Evolutionary conservation across 352 stramenopile genomes (phyloP), one percentile per base, ranked within the genome.

Genomic region (Plasmopara muralis): DNA sequence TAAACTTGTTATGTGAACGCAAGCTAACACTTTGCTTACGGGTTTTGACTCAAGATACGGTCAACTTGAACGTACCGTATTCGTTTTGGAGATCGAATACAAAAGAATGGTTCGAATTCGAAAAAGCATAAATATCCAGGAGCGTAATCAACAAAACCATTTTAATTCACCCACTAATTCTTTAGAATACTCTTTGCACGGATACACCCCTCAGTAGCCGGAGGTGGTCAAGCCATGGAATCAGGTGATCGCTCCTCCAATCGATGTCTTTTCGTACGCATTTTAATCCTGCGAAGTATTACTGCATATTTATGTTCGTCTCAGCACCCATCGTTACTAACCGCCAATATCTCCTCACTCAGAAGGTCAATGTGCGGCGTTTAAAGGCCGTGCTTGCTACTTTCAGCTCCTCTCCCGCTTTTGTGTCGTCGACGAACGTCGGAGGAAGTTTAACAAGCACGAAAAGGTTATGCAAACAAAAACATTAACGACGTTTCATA

Each of bases 191-290:
- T 12, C n/a, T 57, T 45, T 4, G 33, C 54, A 0, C 43, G 85
- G 77, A 12, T 88, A 88, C 48, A 62, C 61, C 15, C 65, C 74
- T 7, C 65, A 66, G 30, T 87, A 74, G 77, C 53, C 68, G 1
- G 77, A 87, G 38, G 64, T 85, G 0, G 43, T 81, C 13, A 87
- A 87, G 47, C 69, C 70, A 50, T 87, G 77, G 77, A 83, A 85
- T 34, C 77, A 88, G 66, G 77, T 87, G 39, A 45, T 44, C 14
- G 7, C n/a, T 10, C n/a, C 34, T 5, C 39, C 5, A 31, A 34
- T 6, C 2, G 25, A 10, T 10, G 1, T 25, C 50, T 2, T 46
- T 4, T 15, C 35, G 6, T 43, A 20, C 13, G 1, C 40, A 13
- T 13, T 6, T 2, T 15, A 20, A 43, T 33, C 6, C 9, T 31